Evolutionary conservation across 495 filamentous ascomycete species (phyloP).

Genomic region (Penicillium samsonianum): DNA sequence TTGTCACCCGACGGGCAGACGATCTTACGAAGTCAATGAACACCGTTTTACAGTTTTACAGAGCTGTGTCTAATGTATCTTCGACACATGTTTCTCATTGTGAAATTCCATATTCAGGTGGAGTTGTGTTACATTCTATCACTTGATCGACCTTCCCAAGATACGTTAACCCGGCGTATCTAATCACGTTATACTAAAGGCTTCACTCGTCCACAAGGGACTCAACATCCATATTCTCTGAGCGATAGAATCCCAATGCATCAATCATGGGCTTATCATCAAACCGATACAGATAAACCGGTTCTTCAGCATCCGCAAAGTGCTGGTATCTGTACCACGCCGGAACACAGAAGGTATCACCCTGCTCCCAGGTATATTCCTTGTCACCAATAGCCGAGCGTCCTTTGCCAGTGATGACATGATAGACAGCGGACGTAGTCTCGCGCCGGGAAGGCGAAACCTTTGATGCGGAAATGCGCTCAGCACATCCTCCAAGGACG

Average conservation of each 20-base stretch:
- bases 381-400: constrained; percentile 35
- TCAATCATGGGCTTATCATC: constrained; percentile 50
- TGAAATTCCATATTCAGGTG: neutral
- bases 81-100: neutral
- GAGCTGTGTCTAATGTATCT: neutral
- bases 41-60: neutral
- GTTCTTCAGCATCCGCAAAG: constrained; percentile 34
- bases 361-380: constrained; percentile 35
- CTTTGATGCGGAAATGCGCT: constrained; percentile 31
- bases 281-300: constrained; percentile 49
- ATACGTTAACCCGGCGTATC: neutral
- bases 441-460: constrained; percentile 34
- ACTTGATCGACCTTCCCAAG: neutral
- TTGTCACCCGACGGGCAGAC: neutral
- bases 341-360: constrained; percentile 50
- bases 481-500: constrained; percentile 43
- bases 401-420: constrained; percentile 41
- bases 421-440: constrained; percentile 45
- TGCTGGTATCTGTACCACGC: constrained; percentile 47
- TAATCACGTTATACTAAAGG: neutral
- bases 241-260: constrained; percentile 45
- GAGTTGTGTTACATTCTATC: neutral
- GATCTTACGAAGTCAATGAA: constrained; percentile 14
- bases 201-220: constrained; percentile 13
- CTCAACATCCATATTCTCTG: constrained; percentile 39